Evolutionary conservation across 768 basidiomycete species (phyloP).

Genomic region (Dacryopinax primogenitus): DNA sequence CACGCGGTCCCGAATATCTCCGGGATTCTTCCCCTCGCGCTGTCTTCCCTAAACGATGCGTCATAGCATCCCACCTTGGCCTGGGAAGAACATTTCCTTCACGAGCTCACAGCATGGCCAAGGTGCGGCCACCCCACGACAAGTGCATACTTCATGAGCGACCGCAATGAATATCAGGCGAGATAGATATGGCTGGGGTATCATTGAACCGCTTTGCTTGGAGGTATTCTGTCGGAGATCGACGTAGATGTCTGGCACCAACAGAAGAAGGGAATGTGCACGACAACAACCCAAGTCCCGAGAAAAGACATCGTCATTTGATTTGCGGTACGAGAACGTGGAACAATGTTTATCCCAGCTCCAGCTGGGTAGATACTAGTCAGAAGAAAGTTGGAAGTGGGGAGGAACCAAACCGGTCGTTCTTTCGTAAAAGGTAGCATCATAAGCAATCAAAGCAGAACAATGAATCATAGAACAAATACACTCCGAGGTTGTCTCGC

Average conservation of each 20-base stretch:
- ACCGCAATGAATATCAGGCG: no score
- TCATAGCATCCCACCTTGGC: neutral
- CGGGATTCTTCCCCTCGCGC: neutral
- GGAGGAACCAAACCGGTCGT: no score
- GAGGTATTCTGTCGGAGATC: neutral
- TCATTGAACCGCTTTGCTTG: no score
- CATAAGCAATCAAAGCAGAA: neutral
- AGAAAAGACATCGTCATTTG: neutral
- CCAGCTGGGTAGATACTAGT: neutral
- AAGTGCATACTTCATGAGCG: no score
- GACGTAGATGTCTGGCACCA: no score
- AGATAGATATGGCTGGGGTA: no score
- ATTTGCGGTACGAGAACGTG: neutral
- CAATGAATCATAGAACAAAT: no score
- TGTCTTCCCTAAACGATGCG: neutral
- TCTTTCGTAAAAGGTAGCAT: conserved; percentile 2
- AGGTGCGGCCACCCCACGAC: neutral
- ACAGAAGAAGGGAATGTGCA: no score
- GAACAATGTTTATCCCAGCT: neutral
- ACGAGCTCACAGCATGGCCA: neutral
- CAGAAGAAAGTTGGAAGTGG: neutral
- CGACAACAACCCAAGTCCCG: neutral
- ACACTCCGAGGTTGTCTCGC: no score
- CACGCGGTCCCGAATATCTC: neutral
- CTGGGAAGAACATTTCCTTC: neutral